Percentiles rank a stretch among this genome's conserved stretches.
phyloP scores from a whole-genome alignment of 441 rosid genomes.

The Jatropha podagrica region DNA sequence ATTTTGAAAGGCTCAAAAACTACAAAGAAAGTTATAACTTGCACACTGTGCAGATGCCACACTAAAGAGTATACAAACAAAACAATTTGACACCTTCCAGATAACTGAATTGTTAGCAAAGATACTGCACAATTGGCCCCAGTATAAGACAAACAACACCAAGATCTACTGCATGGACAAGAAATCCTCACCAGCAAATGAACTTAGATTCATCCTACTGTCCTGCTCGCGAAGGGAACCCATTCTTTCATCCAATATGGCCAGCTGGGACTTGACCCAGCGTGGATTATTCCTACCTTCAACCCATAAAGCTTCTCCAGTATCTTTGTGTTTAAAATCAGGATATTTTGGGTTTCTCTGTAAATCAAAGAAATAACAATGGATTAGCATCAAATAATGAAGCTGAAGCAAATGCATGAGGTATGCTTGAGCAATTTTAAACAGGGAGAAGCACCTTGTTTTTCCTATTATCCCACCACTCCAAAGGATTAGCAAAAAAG shows the following conservation, averaged over 20 bases:
- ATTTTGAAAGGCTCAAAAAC: neutral
- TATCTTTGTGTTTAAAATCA: constrained; percentile 75
- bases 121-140: neutral
- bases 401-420: neutral
- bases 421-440: neutral
- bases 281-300: constrained; percentile 62
- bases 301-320: constrained; percentile 71
- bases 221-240: constrained; percentile 35
- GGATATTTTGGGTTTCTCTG: constrained; percentile 69
- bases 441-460: constrained; percentile 47
- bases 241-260: constrained; percentile 47
- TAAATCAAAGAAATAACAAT: constrained; percentile 5
- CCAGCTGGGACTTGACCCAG: constrained; percentile 66
- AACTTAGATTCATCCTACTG: constrained; percentile 27
- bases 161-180: constrained; percentile 25
- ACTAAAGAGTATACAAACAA: constrained; percentile 4
- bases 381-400: neutral
- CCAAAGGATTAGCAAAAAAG: constrained; percentile 56
- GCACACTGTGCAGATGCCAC: neutral
- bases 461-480: constrained; percentile 77
- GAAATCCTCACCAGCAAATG: constrained; percentile 37
- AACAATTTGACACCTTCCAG: neutral
- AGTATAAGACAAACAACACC: neutral
- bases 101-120: neutral
- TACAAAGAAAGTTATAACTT: neutral